phyloP scores from a whole-genome alignment of 192 early-diverging fungal genomes.

The Coemansia interrupta region DNA sequence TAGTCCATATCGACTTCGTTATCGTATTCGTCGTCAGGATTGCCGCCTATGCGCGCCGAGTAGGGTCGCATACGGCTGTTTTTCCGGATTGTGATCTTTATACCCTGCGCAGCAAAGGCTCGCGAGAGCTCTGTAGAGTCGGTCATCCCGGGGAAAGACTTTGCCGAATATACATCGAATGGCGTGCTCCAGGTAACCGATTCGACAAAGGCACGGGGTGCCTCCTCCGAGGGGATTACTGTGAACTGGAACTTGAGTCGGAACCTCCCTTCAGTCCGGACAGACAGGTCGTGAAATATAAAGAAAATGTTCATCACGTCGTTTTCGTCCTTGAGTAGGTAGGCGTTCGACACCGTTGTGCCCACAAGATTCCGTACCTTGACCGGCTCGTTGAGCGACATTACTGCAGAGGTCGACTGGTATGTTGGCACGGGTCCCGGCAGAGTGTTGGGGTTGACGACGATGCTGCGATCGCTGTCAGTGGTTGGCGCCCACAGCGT shows the following conservation, averaged over 20 bases:
- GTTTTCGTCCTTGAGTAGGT: slow-evolving; percentile 61
- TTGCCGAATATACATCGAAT: slow-evolving; percentile 71
- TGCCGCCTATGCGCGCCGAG: slow-evolving; percentile 21
- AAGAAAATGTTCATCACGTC: slow-evolving; percentile 70
- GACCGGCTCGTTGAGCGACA: slow-evolving; percentile 49
- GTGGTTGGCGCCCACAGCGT: slow-evolving; percentile 43
- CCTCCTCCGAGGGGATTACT: slow-evolving; percentile 57
- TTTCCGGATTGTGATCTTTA: slow-evolving; percentile 76
- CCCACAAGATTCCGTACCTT: slow-evolving; percentile 69
- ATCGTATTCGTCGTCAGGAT: slow-evolving; percentile 37
- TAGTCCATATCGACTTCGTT: slow-evolving; percentile 17
- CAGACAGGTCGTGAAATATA: slow-evolving; percentile 75
- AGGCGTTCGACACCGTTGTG: slow-evolving; percentile 63
- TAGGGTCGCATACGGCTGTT: slow-evolving; percentile 40
- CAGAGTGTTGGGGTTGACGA: slow-evolving; percentile 47
- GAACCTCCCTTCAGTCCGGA: slow-evolving; percentile 71
- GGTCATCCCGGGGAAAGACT: slow-evolving; percentile 79
- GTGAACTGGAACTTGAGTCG: slow-evolving; percentile 68
- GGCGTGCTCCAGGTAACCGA: slow-evolving; percentile 45
- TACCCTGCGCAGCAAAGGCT: slow-evolving; percentile 70
- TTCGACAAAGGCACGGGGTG: slow-evolving; percentile 48
- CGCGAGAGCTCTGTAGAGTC: slow-evolving; percentile 72
- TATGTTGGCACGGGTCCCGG: slow-evolving; percentile 41
- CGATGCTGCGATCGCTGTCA: slow-evolving; percentile 45
- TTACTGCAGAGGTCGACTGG: slow-evolving; percentile 36